Conservation (phyloP, 2,329 filamentous ascomycete species). For the Ophiostoma sp. region DNA sequence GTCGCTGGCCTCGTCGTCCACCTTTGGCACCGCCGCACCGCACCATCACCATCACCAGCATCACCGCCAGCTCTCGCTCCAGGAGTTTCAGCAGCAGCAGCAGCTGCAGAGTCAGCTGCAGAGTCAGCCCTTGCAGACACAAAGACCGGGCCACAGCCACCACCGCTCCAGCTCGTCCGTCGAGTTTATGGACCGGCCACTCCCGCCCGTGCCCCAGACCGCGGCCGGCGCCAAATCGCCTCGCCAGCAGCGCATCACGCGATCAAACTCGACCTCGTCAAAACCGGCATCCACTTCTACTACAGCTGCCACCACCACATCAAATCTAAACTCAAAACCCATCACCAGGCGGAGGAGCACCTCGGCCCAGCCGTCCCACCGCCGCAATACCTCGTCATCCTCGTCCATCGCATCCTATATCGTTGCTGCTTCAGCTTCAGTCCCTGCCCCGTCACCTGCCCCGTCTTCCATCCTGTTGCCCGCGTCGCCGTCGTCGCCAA, state of each 20-base stretch:
- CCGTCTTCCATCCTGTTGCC: background rate
- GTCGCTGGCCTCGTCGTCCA: background rate
- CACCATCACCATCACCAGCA: background rate
- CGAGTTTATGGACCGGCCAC: background rate
- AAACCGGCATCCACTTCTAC: background rate
- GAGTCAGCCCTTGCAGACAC: background rate
- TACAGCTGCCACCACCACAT: background rate
- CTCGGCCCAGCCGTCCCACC: background rate
- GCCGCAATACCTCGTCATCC: background rate
- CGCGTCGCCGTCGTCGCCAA: background rate
- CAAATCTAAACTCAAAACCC: background rate
- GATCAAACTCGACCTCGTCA: background rate
- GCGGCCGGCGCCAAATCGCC: background rate
- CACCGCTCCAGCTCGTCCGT: background rate
- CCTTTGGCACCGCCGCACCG: background rate
- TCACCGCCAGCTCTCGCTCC: background rate
- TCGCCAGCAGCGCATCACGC: background rate
- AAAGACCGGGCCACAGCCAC: background rate
- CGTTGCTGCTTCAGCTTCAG: background rate
- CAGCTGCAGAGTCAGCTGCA: background rate
- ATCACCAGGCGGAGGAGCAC: background rate
- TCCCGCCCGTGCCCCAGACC: background rate
- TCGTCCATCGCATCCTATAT: slow-evolving; percentile 15
- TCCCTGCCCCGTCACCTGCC: background rate
- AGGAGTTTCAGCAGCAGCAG: background rate